phyloP scores from a whole-genome alignment of 129 eudicot genomes.

The Artemisia annua region DNA sequence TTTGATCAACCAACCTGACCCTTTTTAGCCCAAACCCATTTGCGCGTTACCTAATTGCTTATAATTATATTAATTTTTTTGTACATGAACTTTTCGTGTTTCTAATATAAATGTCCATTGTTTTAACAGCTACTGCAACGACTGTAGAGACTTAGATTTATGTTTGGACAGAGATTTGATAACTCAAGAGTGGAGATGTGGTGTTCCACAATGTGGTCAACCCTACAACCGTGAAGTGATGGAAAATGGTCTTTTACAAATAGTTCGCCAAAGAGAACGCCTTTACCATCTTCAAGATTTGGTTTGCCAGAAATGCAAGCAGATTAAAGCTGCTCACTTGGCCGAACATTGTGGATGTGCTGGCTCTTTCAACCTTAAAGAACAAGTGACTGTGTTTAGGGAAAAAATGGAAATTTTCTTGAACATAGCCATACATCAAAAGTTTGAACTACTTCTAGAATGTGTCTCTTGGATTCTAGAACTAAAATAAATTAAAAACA shows the following conservation, averaged over 20 bases:
- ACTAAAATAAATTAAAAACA: constrained; percentile 24
- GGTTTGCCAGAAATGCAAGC: constrained; percentile 84
- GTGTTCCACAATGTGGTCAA: constrained; percentile 88
- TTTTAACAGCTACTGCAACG: constrained; percentile 83
- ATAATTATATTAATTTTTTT: not conserved
- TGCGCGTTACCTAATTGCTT: not conserved
- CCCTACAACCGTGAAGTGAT: constrained; percentile 82
- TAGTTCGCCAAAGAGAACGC: constrained; percentile 88
- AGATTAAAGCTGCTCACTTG: constrained; percentile 82
- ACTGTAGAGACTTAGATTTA: constrained; percentile 88
- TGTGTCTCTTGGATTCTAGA: constrained; percentile 90
- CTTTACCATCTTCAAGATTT: constrained; percentile 92
- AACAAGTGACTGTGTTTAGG: constrained; percentile 52
- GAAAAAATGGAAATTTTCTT: constrained; percentile 71
- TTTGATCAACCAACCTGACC: no score
- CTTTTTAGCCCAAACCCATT: no score
- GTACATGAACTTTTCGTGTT: not conserved
- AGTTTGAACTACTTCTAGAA: constrained; percentile 78
- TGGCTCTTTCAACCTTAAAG: constrained; percentile 80
- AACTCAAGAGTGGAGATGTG: constrained; percentile 87
- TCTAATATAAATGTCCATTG: not conserved
- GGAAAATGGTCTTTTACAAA: constrained; percentile 88
- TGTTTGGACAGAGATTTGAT: constrained; percentile 61
- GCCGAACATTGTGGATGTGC: constrained; percentile 87
- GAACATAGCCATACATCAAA: constrained; percentile 68